A percentile compares a stretch with the other conserved stretches of the same genome.
These are phyloP conservation scores for Agaricus blazei DNA, from an alignment of 768 basidiomycete species.

Conservation along the genomic window DNA sequence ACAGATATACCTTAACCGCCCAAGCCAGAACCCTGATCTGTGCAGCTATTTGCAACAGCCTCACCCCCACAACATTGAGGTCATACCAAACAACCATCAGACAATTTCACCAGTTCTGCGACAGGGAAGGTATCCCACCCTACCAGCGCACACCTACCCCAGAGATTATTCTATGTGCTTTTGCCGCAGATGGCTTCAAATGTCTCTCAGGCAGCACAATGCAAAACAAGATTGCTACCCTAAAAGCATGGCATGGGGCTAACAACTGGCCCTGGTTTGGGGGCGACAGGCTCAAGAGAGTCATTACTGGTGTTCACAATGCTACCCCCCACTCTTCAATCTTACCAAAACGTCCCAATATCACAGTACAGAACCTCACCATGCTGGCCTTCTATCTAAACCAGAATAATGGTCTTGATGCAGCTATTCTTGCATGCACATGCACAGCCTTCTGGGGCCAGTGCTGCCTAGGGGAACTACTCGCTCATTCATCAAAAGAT, in stretches of 20 bases:
- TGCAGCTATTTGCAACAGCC: no score
- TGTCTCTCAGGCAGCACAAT: constrained; percentile 15
- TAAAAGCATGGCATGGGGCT: constrained; percentile 26
- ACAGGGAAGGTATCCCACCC: constrained; percentile 18
- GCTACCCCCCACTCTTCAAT: not conserved
- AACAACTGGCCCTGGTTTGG: constrained; percentile 19
- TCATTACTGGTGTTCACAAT: not conserved
- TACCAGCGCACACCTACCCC: constrained; percentile 21
- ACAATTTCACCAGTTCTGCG: constrained; percentile 27
- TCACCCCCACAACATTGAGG: no score
- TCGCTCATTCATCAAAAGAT: constrained; percentile 1
- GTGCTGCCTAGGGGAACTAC: constrained; percentile 24
- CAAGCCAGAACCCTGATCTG: no score
- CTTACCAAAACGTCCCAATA: not conserved
- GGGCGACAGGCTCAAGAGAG: not conserved
- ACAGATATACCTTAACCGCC: no score
- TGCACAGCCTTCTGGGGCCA: constrained; percentile 29
- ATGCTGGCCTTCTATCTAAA: constrained; percentile 13
- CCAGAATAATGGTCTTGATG: constrained; percentile 19
- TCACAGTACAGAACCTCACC: not conserved
- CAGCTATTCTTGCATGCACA: constrained; percentile 27
- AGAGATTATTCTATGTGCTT: constrained; percentile 21
- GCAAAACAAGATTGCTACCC: constrained; percentile 22
- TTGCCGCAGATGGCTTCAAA: constrained; percentile 17
- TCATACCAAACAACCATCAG: constrained; percentile 27